Percentiles rank a stretch among this genome's conserved stretches.
Evolutionary conservation across 441 rosid genomes (phyloP).

Genomic region (Pelargonium hybrid): DNA sequence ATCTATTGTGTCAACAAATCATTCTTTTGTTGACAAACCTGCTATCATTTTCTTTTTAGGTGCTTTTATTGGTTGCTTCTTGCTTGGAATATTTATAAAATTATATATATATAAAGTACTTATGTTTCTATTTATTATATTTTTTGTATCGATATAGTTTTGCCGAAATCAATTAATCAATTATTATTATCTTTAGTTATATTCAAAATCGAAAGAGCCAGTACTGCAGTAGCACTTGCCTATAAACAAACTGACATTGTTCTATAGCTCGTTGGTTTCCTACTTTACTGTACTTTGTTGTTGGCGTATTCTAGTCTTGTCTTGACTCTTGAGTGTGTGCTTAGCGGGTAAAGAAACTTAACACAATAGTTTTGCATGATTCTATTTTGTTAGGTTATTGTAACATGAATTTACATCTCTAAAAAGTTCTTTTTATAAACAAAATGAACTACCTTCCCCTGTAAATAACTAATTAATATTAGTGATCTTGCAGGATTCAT

Average conservation of each 20-base stretch:
- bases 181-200: not conserved
- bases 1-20: not conserved
- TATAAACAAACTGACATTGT: not conserved
- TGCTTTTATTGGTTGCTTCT: not conserved
- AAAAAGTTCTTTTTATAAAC: not conserved
- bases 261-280: not conserved
- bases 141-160: not conserved
- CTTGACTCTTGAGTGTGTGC: not conserved
- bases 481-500: slow-evolving; percentile 77
- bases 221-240: too few species aligned
- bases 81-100: too few species aligned
- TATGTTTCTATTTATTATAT: not conserved
- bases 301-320: slow-evolving; percentile 1
- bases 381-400: too few species aligned
- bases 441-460: not conserved
- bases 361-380: too few species aligned
- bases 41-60: not conserved
- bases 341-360: not conserved
- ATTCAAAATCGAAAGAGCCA: not conserved
- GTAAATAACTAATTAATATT: slow-evolving; percentile 12
- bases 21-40: not conserved
- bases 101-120: not conserved
- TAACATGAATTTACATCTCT: not conserved
- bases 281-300: not conserved
- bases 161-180: not conserved